These are phyloP conservation scores for Boletus bicolor DNA, from an alignment of 768 basidiomycete species.

Conservation along the genomic window DNA sequence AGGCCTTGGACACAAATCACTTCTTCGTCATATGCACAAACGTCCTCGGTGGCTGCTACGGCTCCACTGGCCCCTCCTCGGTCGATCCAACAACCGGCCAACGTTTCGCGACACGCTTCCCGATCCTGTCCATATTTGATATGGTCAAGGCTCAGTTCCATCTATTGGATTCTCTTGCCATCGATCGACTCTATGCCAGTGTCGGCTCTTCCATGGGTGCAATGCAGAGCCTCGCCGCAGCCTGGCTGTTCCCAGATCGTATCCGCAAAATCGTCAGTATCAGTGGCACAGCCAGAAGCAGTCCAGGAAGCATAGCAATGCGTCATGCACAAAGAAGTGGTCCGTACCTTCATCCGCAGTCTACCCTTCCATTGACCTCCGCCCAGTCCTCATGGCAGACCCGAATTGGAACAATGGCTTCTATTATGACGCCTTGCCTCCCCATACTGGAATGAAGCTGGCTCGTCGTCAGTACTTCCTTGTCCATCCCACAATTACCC, in stretches of 20 bases:
- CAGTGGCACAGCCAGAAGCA: constrained; percentile 90
- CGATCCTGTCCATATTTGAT: constrained; percentile 90
- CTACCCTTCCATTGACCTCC: constrained; percentile 1
- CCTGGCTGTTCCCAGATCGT: constrained; percentile 84
- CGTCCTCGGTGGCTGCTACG: constrained; percentile 96
- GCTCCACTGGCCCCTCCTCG: constrained; percentile 92
- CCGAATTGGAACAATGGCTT: constrained; percentile 99
- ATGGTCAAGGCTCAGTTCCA: constrained; percentile 94
- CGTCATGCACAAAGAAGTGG: constrained; percentile 95
- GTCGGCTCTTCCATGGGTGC: constrained; percentile 97
- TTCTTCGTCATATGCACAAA: constrained; percentile 97
- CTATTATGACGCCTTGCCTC: constrained; percentile 93
- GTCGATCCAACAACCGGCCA: constrained; percentile 62
- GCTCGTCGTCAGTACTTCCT: constrained; percentile 74
- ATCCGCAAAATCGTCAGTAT: constrained; percentile 92
- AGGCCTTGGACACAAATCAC: constrained; percentile 86
- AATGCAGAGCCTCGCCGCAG: constrained; percentile 97
- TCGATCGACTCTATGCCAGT: constrained; percentile 85
- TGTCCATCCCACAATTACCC: neutral
- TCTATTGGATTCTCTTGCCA: constrained; percentile 78
- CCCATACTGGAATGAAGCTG: constrained; percentile 97
- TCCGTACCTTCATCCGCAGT: constrained; percentile 28
- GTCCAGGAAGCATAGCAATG: constrained; percentile 91
- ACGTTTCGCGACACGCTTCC: constrained; percentile 88
- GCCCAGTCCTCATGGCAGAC: constrained; percentile 93